Conservation (phyloP, 108 stramenopile species). For the Hondaea fermentalgiana region DNA sequence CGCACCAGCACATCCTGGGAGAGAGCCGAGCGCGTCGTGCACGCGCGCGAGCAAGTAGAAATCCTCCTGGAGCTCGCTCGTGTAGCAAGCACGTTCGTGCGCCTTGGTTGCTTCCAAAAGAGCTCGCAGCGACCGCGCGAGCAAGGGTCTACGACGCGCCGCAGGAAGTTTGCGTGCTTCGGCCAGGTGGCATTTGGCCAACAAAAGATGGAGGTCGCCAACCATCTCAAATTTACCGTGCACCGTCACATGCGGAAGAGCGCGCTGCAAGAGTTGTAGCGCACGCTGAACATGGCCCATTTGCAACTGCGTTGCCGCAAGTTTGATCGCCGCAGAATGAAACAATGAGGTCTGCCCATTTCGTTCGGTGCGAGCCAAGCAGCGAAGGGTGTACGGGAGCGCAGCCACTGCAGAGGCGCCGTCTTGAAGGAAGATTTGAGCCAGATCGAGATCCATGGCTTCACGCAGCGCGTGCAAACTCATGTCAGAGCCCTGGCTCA, state of each 20-base stretch:
- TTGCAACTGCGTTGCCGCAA: neutral
- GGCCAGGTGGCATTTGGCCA: slow-evolving; percentile 11
- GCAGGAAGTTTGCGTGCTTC: neutral
- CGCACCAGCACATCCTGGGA: neutral
- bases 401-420: neutral
- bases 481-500: neutral
- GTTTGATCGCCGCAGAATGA: slow-evolving; percentile 7
- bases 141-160: neutral
- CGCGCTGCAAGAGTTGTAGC: neutral
- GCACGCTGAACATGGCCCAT: neutral
- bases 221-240: neutral
- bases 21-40: neutral
- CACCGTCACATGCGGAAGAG: neutral
- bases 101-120: neutral
- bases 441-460: neutral
- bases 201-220: neutral
- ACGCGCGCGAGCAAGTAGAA: neutral
- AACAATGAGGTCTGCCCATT: neutral
- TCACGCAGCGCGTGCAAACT: neutral
- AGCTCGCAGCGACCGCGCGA: neutral
- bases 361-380: neutral
- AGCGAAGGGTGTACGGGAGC: neutral
- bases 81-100: neutral
- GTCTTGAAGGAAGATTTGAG: neutral
- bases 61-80: neutral